Conservation (phyloP, 805 yeast genomes). For the Saccharomyces paradoxus region DNA sequence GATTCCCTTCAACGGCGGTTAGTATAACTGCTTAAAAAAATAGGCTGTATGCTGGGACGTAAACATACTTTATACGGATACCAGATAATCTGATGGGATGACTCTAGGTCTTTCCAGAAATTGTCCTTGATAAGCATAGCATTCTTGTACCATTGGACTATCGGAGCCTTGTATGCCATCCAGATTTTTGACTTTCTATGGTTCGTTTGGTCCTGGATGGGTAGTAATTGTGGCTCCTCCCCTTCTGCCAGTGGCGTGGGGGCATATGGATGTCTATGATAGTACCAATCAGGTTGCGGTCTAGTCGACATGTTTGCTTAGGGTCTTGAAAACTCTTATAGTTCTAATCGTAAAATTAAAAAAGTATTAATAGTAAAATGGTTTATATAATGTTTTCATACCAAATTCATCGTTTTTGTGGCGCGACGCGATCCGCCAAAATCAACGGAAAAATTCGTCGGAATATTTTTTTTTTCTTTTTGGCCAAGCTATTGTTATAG, state of each 20-base stretch:
- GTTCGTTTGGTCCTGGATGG: not conserved
- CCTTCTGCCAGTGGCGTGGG: not conserved
- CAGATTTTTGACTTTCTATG: not conserved
- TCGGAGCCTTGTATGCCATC: not conserved
- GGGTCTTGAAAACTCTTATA: not conserved
- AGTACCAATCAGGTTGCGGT: not conserved
- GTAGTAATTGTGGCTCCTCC: not conserved
- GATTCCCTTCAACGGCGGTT: not conserved
- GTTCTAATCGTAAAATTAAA: not conserved
- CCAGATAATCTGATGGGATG: not conserved
- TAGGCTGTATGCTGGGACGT: not conserved
- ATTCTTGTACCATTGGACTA: not conserved
- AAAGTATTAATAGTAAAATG: not conserved
- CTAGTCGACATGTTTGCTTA: not conserved
- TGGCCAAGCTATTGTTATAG: not conserved
- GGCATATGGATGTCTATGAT: not conserved
- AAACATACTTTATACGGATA: not conserved
- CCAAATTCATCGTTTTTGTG: not conserved
- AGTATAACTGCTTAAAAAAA: not conserved
- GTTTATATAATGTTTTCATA: not conserved
- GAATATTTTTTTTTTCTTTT: not conserved
- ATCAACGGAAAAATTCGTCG: not conserved
- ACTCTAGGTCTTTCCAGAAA: not conserved
- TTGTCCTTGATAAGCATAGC: not conserved
- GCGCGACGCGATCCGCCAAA: not conserved